Evolutionary conservation across 805 yeast genomes (phyloP).

Genomic region (Yamadazyma sp.): DNA sequence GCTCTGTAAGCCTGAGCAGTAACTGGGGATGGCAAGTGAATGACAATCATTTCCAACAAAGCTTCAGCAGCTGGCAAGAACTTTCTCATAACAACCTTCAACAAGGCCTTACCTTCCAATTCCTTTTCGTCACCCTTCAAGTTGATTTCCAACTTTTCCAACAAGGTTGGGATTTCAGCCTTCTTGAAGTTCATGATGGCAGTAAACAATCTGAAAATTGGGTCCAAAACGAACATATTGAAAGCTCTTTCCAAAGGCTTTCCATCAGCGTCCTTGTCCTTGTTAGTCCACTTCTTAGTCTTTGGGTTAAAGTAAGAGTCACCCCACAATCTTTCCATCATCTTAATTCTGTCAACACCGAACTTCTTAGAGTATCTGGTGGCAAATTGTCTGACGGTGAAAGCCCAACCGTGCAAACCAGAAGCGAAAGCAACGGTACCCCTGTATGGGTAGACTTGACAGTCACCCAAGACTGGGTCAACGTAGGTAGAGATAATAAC

Average conservation of each 20-base stretch:
- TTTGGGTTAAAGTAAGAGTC: constrained; percentile 99
- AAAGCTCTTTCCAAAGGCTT: constrained; percentile 96
- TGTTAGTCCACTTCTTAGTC: constrained; percentile 99
- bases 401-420: constrained; percentile 99
- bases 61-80: constrained; percentile 99
- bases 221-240: constrained; percentile 98
- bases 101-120: constrained; percentile 96
- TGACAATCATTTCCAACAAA: constrained; percentile 95
- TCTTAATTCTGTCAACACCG: constrained; percentile 96
- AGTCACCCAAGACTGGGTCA: constrained; percentile 89
- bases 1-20: constrained; percentile 99
- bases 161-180: constrained; percentile 89
- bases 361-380: constrained; percentile 97
- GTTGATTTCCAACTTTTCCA: constrained; percentile 90
- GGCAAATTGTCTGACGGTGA: constrained; percentile 99
- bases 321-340: constrained; percentile 99
- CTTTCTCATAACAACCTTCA: constrained; percentile 98
- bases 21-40: constrained; percentile 99
- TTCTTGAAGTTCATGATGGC: constrained; percentile 99
- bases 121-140: constrained; percentile 97
- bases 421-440: constrained; percentile 99
- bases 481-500: constrained; percentile 95
- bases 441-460: constrained; percentile 96
- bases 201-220: constrained; percentile 95
- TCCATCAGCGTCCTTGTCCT: constrained; percentile 94